Conservation (phyloP, 345 rosid genomes). For the Heritiera littoralis region DNA sequence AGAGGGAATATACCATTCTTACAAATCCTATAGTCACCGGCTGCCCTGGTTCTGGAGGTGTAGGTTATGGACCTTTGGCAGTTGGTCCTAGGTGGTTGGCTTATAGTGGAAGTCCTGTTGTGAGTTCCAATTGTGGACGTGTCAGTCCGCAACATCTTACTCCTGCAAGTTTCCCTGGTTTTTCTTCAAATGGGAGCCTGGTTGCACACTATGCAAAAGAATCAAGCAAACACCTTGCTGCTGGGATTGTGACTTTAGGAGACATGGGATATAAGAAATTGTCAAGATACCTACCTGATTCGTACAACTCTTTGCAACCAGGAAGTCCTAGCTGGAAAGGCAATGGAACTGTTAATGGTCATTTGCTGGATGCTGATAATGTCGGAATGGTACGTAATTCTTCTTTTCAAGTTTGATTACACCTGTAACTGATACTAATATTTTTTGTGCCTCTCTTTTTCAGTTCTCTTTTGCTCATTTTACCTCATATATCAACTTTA, state of each 20-base stretch:
- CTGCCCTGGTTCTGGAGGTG: constrained; percentile 52
- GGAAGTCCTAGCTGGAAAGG: constrained; percentile 57
- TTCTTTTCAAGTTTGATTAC: constrained; percentile 13
- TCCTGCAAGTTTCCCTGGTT: constrained; percentile 52
- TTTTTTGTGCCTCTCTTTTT: background rate
- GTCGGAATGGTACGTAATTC: constrained; percentile 74
- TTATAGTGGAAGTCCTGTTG: constrained; percentile 75
- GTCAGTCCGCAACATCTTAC: constrained; percentile 67
- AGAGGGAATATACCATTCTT: constrained; percentile 57
- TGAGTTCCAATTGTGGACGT: constrained; percentile 46
- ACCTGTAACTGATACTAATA: background rate
- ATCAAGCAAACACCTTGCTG: constrained; percentile 86
- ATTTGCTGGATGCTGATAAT: constrained; percentile 59
- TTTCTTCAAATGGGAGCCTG: constrained; percentile 51
- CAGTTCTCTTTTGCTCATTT: too few relatives aligned
- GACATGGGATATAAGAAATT: constrained; percentile 77
- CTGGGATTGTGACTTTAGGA: constrained; percentile 82
- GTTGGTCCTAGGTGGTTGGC: constrained; percentile 98
- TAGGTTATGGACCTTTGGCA: constrained; percentile 92
- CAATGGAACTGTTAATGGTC: constrained; percentile 52
- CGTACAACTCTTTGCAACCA: constrained; percentile 42
- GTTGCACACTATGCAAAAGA: constrained; percentile 84
- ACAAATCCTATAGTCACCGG: constrained; percentile 61
- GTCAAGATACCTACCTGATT: constrained; percentile 68
- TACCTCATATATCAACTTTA: background rate